These are phyloP conservation scores for Mantamonas sphyraenae DNA, from an alignment of 78 protist genomes.

Conservation along the genomic window DNA sequence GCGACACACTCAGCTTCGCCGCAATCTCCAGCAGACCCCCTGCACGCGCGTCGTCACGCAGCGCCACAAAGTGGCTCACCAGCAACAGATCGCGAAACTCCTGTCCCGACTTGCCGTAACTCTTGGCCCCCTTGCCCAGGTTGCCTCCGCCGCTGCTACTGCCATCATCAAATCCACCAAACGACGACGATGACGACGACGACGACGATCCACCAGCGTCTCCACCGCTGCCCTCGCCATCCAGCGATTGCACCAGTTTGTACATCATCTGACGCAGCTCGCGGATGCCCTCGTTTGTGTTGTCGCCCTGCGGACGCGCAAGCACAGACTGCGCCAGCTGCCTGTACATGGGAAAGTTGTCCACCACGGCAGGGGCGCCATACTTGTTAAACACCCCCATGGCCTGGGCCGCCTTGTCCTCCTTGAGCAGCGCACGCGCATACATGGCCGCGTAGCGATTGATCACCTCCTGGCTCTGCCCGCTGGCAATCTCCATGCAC, in stretches of 20 bases:
- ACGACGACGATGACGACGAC: background rate
- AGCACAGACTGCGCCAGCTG: background rate
- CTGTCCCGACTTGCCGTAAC: background rate
- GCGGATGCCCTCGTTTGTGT: background rate
- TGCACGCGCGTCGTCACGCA: background rate
- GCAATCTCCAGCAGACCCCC: background rate
- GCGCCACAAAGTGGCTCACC: constrained; percentile 1
- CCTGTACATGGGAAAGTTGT: background rate
- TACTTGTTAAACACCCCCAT: background rate
- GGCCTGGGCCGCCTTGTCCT: constrained; percentile 1
- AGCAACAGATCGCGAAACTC: background rate
- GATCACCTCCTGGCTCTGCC: constrained; percentile 16
- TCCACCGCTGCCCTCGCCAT: background rate
- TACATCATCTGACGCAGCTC: background rate
- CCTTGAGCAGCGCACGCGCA: background rate
- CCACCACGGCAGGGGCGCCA: background rate
- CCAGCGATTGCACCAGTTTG: background rate
- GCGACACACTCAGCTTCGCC: background rate
- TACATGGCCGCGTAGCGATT: constrained; percentile 21
- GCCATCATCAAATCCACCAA: background rate
- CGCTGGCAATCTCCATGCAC: constrained; percentile 14
- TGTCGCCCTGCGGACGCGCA: background rate
- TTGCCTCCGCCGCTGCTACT: background rate
- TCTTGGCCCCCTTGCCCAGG: background rate
- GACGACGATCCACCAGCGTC: background rate